A percentile compares a stretch with the other conserved stretches of the same genome.
phyloP scores from a whole-genome alignment of 148 eudicot species.

The Vaccinium myrtillus region DNA sequence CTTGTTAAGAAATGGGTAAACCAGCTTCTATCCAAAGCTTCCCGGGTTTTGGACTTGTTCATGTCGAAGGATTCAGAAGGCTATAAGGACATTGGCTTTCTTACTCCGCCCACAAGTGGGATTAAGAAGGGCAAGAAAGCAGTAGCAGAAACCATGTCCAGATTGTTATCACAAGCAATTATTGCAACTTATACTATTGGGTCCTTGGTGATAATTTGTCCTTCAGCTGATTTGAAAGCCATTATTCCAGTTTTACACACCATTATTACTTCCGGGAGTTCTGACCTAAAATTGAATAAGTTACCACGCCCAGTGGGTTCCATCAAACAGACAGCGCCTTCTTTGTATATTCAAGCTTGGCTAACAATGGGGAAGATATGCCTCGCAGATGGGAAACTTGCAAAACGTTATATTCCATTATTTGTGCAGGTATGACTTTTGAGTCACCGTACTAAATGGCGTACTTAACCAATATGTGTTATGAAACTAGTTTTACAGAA shows the following conservation, averaged over 20 bases:
- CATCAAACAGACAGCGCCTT: slow-evolving; percentile 68
- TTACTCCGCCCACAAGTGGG: slow-evolving; percentile 56
- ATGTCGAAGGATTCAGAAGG: slow-evolving; percentile 48
- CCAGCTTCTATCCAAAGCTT: slow-evolving; percentile 66
- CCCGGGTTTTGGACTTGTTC: slow-evolving; percentile 48
- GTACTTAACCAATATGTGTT: neutral
- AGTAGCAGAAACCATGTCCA: slow-evolving; percentile 29
- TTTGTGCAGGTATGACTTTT: slow-evolving; percentile 69
- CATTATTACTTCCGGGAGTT: slow-evolving; percentile 76
- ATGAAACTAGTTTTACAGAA: neutral
- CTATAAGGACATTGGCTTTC: slow-evolving; percentile 44
- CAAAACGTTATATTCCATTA: slow-evolving; percentile 86
- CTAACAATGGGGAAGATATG: slow-evolving; percentile 96
- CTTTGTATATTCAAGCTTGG: slow-evolving; percentile 91
- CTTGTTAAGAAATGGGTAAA: slow-evolving; percentile 67
- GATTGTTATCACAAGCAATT: slow-evolving; percentile 45
- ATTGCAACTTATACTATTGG: slow-evolving; percentile 89
- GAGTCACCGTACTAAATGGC: too few relatives aligned
- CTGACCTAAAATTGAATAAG: slow-evolving; percentile 49
- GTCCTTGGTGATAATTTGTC: slow-evolving; percentile 75
- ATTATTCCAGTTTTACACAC: slow-evolving; percentile 70
- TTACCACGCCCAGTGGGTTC: slow-evolving; percentile 48
- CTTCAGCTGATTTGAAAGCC: slow-evolving; percentile 57
- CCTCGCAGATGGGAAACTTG: slow-evolving; percentile 93
- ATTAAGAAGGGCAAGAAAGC: slow-evolving; percentile 39